Evolutionary conservation across 805 yeast genomes (phyloP), one percentile per base, ranked within the genome.

Genomic region (Starmerella gropengiesseri): DNA sequence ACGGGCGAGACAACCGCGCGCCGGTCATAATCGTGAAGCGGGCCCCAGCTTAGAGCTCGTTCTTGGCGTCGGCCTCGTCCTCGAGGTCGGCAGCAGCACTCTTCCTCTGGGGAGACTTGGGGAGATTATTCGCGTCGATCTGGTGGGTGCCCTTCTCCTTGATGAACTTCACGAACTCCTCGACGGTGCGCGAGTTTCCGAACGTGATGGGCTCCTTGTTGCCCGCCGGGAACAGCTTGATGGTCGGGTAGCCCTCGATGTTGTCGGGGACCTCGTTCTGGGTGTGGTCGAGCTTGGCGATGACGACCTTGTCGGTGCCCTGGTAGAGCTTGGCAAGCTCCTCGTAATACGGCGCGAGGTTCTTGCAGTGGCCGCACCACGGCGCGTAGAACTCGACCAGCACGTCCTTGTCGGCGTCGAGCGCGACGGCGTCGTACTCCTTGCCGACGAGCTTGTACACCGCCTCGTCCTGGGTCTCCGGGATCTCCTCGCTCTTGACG

Each of bases 281-380:
- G 46, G 94, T 80, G 61, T 89, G 94, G 66, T 91, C 95, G 44
- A 91, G 65, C 64, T 87, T 77, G 53, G 95, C 95, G 57, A 91
- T 67, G 31, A 77, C 60, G 46, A 89, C 81, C 60, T 77, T 70
- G 41, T 66, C 66, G 41, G 64, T 60, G 38, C 69, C 68, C 36
- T 62, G 67, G 64, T 71, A 82, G 42, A 80, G 55, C 39, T 68
- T 77, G 40, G 89, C 96, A 52, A 91, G 74, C 60, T 87, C 91
- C 61, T 83, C 93, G 70, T 77, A 89, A 45, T 69, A 71, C 59
- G 95, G 95, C 40, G 89, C 89, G 61, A 86, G 71, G 65, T 74
- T 82, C 71, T 84, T 85, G 71, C 95, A 85, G 71, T 86, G 95
- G 36, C 95, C 93, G 70, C 95, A 86, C 95, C 95, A 87, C 66